Percentiles rank a stretch among this genome's conserved stretches.
phyloP scores from a whole-genome alignment of 305 asterid genomes.

The Nicotiana rustica region DNA sequence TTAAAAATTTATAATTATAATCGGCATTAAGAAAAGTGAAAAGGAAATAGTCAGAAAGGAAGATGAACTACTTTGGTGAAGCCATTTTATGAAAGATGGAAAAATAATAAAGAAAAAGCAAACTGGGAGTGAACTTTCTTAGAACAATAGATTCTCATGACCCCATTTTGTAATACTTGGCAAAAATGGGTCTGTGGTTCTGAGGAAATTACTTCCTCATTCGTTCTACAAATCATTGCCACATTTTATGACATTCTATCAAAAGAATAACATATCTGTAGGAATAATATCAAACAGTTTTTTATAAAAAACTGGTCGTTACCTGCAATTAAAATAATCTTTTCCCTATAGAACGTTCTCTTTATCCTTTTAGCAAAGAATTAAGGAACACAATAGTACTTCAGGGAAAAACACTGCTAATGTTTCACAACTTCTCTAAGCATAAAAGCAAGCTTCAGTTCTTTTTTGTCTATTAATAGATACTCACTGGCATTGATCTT shows the following conservation, averaged over 20 bases:
- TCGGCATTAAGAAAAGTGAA: too few relatives aligned
- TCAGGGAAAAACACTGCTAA: neutral
- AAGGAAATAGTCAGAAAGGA: too few relatives aligned
- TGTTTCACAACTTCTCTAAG: neutral
- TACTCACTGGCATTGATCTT: slow-evolving; percentile 68
- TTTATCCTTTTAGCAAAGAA: neutral
- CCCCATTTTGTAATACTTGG: too few relatives aligned
- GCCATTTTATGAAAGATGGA: too few relatives aligned
- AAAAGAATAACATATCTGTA: neutral
- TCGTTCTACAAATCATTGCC: too few relatives aligned
- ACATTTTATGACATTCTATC: too few relatives aligned
- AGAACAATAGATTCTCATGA: too few relatives aligned
- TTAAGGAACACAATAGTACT: neutral
- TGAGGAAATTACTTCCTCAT: neutral
- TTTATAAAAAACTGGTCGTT: neutral
- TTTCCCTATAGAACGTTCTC: neutral
- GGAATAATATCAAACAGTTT: neutral
- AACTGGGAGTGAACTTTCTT: too few relatives aligned
- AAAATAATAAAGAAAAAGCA: too few relatives aligned
- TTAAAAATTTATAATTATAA: too few relatives aligned
- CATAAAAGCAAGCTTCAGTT: neutral
- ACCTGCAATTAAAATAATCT: neutral
- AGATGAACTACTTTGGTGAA: too few relatives aligned
- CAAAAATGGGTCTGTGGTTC: neutral
- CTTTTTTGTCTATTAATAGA: neutral